Evolutionary conservation across 768 basidiomycete species (phyloP), one percentile per base, ranked within the genome.

Genomic region (Melanogaster broomeanus): DNA sequence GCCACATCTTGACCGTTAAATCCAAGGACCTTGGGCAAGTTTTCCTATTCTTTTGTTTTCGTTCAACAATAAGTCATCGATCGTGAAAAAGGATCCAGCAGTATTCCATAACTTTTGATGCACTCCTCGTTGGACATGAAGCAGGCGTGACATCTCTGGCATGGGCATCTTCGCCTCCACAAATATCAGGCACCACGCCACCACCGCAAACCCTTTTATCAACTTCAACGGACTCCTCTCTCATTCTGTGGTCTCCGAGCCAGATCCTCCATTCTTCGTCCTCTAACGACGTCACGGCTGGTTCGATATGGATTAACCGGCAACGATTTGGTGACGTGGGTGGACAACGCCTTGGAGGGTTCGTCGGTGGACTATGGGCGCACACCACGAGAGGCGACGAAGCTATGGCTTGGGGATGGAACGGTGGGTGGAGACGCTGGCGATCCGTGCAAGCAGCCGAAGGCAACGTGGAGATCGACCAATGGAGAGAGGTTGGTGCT

Each of bases 121-220:
- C 97, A 2, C 81, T 99, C 10, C 79, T 99, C 18, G 74, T 98
- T 21, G 96, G 97, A n/a, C 97, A 99, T 61, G 97, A 99, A 73
- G 89, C 88, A 6, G 90, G 90, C 24, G 75, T 99, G 24, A 97
- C 96, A 0, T 89, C 87, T 28, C 67, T 98, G n/a, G 74, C 84
- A 30, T 99, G 95, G 93, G 77, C 86, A 11, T 83, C 87, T 1
- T 62, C 63, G 21, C 34, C 48, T 13, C 31, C 53, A 1, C 24
- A 9, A 22, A 28, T 55, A 6, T 61, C 71, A 12, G 30, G 41
- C 8, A 22, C 52, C 8, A 59, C 61, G 44, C 57, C 59, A 2
- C 31, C 57, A 15, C 77, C 77, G 7, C 60, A 51, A 4, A 85
- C 82, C 0, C 78, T 98, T 6, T 76, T 98, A n/a, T 95, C 94